Percentiles rank a stretch among this genome's conserved stretches.
These are phyloP conservation scores for Telfairia occidentalis DNA, from an alignment of 331 rosid species.

Conservation along the genomic window DNA sequence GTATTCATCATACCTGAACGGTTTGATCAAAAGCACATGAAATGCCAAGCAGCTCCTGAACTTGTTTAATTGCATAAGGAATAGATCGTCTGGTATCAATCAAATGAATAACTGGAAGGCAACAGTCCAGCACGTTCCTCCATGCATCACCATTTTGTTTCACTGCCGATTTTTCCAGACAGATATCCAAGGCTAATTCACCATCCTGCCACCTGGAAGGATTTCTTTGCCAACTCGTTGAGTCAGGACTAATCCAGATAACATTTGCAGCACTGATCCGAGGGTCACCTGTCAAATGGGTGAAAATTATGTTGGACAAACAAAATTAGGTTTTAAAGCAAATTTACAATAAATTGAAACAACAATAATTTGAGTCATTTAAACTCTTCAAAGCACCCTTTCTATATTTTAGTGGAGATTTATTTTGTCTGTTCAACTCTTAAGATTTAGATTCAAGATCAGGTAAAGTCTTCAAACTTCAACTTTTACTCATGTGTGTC, in stretches of 20 bases:
- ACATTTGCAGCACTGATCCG: constrained; percentile 62
- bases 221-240: constrained; percentile 66
- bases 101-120: constrained; percentile 81
- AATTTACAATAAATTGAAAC: background rate
- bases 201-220: constrained; percentile 49
- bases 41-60: constrained; percentile 69
- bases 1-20: constrained; percentile 38
- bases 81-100: constrained; percentile 71
- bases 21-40: constrained; percentile 84
- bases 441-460: background rate
- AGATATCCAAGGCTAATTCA: constrained; percentile 65
- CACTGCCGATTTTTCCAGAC: constrained; percentile 55
- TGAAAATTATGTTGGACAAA: background rate
- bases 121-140: constrained; percentile 75
- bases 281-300: constrained; percentile 52
- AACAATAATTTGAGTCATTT: background rate
- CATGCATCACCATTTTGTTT: constrained; percentile 90
- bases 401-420: background rate
- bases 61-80: constrained; percentile 73
- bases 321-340: background rate
- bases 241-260: constrained; percentile 66
- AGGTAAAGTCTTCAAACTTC: background rate
- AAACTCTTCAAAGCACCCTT: background rate
- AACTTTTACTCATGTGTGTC: background rate
- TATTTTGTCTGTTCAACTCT: background rate